Percentiles rank a stretch among this genome's conserved stretches.
Evolutionary conservation across 2,329 filamentous ascomycete genomes (phyloP).

Genomic region (Aspergillus novoparasiticus): DNA sequence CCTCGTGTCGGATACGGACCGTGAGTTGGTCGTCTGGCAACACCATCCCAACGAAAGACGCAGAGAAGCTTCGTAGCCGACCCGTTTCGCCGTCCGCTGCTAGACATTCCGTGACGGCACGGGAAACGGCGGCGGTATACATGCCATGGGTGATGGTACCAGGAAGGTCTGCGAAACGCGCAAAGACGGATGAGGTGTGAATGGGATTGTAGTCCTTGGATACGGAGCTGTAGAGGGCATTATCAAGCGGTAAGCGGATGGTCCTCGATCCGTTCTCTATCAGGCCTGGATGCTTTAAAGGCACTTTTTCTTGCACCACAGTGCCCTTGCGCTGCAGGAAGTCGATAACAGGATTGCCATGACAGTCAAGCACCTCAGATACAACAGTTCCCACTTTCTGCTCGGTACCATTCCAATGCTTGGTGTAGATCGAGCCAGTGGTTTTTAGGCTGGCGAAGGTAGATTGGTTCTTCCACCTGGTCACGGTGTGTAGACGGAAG

Average conservation of each 20-base stretch:
- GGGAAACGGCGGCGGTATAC: conserved; percentile 96
- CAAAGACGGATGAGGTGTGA: conserved; percentile 92
- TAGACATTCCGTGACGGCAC: conserved; percentile 93
- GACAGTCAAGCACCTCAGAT: neutral
- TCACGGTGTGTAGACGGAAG: conserved; percentile 5
- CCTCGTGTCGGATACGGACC: conserved; percentile 87
- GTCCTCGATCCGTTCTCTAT: conserved; percentile 60
- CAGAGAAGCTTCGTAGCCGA: conserved; percentile 91
- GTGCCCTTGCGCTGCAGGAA: conserved; percentile 10
- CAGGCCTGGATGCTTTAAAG: neutral
- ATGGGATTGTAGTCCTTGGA: conserved; percentile 98
- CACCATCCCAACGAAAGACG: conserved; percentile 91
- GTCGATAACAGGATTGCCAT: conserved; percentile 10
- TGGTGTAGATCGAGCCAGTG: neutral
- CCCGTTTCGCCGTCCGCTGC: conserved; percentile 84
- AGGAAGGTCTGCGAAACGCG: conserved; percentile 85
- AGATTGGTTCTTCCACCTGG: neutral
- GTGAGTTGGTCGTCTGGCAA: conserved; percentile 89
- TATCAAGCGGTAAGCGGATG: conserved; percentile 82
- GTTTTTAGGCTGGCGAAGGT: neutral
- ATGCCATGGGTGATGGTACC: conserved; percentile 97
- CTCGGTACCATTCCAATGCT: conserved; percentile 1
- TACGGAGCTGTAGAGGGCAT: conserved; percentile 48
- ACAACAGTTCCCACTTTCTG: neutral
- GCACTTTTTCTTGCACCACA: neutral